Evolutionary conservation across 2,329 filamentous ascomycete species (phyloP), one percentile per base, ranked within the genome.

Genomic region (Lachnellula suecica): DNA sequence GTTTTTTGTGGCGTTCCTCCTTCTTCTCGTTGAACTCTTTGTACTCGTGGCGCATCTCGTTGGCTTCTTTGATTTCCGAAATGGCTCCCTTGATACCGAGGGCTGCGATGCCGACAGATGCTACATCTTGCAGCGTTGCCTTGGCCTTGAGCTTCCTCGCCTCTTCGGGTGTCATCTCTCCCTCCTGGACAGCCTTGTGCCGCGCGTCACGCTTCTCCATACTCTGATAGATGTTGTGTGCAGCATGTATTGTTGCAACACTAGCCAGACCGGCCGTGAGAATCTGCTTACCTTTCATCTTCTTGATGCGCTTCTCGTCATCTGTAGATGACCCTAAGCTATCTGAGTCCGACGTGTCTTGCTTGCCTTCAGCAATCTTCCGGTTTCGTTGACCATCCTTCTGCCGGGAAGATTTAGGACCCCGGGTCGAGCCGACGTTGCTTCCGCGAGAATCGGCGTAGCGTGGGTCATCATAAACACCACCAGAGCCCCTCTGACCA

Each of bases 221-320:
- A 62, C 79, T 81, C 57, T 78, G 75, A 69, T 85, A 84, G 49
- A 88, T 74, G 56, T 77, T 79, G 66, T 88, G 83, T 13, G 82
- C 84, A 22, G 84, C 84, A 70, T 88, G 84, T 57, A 88, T 85
- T 24, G 84, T 87, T 34, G 85, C 85, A 53, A 88, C 79, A 52
- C 82, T 84, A 49, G 85, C 84, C 53, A 88, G 72, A 57, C 84
- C 83, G 49, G 83, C 80, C 59, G 83, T 86, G 58, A 87, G 66
- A 63, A 86, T 69, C 74, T 86, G 81, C 70, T 86, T 85, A 68
- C 82, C 79, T 73, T 77, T 77, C 73, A 85, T 77, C 66, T 86
- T 85, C 70, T 84, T 87, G 49, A 77, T 74, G 63, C 75, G 72
- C 59, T 79, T 75, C 65, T 85, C 82, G 72, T 88, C 83, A 65